These are phyloP conservation scores for Pseudophaeomoniella oleicola DNA, from an alignment of 2,329 filamentous ascomycete genomes.

Conservation along the genomic window DNA sequence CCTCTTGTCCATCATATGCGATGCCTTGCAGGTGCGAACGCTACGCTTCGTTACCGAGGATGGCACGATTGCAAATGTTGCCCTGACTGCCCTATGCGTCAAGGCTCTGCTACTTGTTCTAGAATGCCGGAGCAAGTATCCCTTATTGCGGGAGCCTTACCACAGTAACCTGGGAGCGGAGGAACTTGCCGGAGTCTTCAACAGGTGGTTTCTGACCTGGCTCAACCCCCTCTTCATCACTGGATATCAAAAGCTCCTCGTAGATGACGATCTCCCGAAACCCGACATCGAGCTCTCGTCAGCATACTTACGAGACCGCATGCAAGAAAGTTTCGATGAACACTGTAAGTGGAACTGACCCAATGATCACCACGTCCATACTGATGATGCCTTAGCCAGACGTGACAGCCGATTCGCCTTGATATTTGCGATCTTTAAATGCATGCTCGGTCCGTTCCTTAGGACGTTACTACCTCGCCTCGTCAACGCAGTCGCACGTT, in stretches of 20 bases:
- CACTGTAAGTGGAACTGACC: neutral
- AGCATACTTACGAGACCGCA: constrained; percentile 21
- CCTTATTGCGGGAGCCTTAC: constrained; percentile 23
- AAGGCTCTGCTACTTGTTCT: constrained; percentile 29
- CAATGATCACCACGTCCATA: too few relatives aligned
- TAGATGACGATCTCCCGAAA: constrained; percentile 28
- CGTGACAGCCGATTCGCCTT: too few relatives aligned
- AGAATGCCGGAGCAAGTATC: constrained; percentile 30
- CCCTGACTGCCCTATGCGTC: constrained; percentile 9
- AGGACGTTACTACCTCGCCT: constrained; percentile 14
- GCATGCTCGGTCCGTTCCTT: too few relatives aligned
- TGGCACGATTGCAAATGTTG: constrained; percentile 7
- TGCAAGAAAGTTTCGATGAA: constrained; percentile 24
- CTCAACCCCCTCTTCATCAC: constrained; percentile 34
- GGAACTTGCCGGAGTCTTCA: constrained; percentile 36
- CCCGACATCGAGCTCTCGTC: constrained; percentile 31
- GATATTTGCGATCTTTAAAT: too few relatives aligned
- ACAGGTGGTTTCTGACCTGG: constrained; percentile 37
- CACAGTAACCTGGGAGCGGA: constrained; percentile 32
- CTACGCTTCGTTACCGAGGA: constrained; percentile 19
- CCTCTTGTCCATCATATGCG: constrained; percentile 11
- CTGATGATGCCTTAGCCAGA: too few relatives aligned
- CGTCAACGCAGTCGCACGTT: constrained; percentile 10
- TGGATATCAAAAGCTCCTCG: constrained; percentile 30
- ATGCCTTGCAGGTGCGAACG: constrained; percentile 27